Evolutionary conservation across 768 basidiomycete genomes (phyloP), one percentile per base, ranked within the genome.

Genomic region (Pilatotrama ljubarskyi): DNA sequence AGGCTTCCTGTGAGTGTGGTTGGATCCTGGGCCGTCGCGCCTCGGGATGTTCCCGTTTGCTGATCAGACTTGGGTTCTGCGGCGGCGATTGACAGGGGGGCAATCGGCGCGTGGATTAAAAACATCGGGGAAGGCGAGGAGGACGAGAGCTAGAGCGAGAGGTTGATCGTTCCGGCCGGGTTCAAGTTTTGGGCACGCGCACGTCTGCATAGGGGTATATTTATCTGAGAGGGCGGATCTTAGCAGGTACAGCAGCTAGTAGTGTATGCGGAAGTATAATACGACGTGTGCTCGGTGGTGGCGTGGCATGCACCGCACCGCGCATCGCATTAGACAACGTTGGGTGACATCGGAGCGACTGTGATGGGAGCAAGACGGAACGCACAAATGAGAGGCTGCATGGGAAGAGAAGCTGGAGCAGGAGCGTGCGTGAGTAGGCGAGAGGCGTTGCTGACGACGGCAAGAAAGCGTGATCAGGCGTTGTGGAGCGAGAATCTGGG

Each of bases 91-190:
- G 5, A 32, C 66, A 95, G 94, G 60, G 96, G 96, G 49, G 82
- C 93, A 5, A 91, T 98, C 61, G 96, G 96, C 5, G 97, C 97
- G 46, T 99, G 96, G 96, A 90, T 99, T 72, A 93, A 92, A 78
- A 97, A 96, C 73, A 93, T 98, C 62, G 89, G 86, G 55, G 75
- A 81, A 51, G 69, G 72, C 26, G 65, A 55, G 55, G 60, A 59
- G 35, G 76, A 76, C 26, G 69, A 52, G 63, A 51, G 64, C 51
- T 24, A 62, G 69, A 22, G 1, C 25, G 48, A 46, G 46, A 44
- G 9, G 26, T 17, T 26, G 22, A 18, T 18, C 35, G 47, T 2
- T 20, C 25, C n/a, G 53, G 38, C 13, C n/a, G 14, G 14, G 38
- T 43, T 62, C 53, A 24, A 46, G 20, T 25, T 35, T 41, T 47